These are phyloP conservation scores for Colletotrichum tropicicola DNA, from an alignment of 2,329 filamentous ascomycete species.

Conservation along the genomic window DNA sequence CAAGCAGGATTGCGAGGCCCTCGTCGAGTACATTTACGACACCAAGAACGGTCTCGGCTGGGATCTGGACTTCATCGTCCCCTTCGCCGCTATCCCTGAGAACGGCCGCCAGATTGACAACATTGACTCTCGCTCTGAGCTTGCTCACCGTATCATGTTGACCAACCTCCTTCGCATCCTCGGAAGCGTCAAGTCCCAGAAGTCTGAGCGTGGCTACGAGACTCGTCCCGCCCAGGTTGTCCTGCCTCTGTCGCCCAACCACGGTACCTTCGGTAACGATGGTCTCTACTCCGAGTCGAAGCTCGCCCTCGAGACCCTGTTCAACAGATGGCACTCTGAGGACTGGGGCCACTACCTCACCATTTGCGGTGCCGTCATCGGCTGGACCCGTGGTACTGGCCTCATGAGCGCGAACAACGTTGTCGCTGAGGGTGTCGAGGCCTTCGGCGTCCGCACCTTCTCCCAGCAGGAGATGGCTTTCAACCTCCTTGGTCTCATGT, in stretches of 20 bases:
- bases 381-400: constrained; percentile 98
- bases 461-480: constrained; percentile 99
- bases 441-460: constrained; percentile 96
- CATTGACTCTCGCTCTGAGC: constrained; percentile 96
- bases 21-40: constrained; percentile 97
- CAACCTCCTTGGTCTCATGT: constrained; percentile 96
- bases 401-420: constrained; percentile 99
- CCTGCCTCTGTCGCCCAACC: constrained; percentile 94
- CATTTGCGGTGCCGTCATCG: constrained; percentile 97
- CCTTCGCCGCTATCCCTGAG: constrained; percentile 97
- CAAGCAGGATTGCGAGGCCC: constrained; percentile 95
- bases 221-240: constrained; percentile 97
- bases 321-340: constrained; percentile 98
- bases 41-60: constrained; percentile 95
- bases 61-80: constrained; percentile 96
- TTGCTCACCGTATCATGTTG: constrained; percentile 98
- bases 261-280: constrained; percentile 97
- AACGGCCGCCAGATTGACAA: constrained; percentile 94
- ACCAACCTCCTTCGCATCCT: constrained; percentile 95
- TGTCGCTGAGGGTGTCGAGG: constrained; percentile 95
- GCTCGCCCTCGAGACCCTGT: constrained; percentile 93
- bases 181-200: constrained; percentile 90
- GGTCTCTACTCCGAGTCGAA: constrained; percentile 99
- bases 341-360: constrained; percentile 98
- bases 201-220: constrained; percentile 86